Evolutionary conservation across 176 grass and related monocot genomes (phyloP).

Genomic region (Thinopyrum elongatum): DNA sequence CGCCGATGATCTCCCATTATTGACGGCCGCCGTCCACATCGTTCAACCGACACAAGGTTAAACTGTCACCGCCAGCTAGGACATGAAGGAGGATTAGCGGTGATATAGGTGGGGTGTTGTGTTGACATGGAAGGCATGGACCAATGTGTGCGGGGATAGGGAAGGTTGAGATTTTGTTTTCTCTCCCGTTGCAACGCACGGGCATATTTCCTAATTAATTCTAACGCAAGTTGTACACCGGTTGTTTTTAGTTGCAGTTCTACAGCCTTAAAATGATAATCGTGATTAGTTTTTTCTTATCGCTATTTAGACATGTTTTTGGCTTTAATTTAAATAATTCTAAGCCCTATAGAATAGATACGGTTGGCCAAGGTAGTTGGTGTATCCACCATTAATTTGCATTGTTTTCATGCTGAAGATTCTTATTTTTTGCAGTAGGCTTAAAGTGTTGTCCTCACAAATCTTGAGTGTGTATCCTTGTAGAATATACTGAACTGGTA

Average conservation of each 20-base stretch:
- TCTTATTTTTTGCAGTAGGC: not conserved
- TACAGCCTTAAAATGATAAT: not conserved
- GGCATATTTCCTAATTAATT: too few relatives aligned
- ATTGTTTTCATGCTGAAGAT: not conserved
- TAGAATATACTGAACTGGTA: slow-evolving; percentile 9
- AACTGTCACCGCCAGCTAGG: too few relatives aligned
- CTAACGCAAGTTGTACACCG: not conserved
- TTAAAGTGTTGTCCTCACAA: not conserved
- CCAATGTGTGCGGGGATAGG: too few relatives aligned
- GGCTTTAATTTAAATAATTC: not conserved
- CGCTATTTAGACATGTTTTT: not conserved
- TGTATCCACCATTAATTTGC: slow-evolving; percentile 9
- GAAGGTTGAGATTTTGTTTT: too few relatives aligned
- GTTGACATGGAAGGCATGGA: too few relatives aligned
- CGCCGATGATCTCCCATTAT: too few relatives aligned
- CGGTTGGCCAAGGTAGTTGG: not conserved
- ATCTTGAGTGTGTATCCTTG: not conserved
- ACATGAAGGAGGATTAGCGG: too few relatives aligned
- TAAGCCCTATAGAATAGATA: not conserved
- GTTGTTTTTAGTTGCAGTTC: not conserved
- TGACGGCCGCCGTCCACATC: too few relatives aligned
- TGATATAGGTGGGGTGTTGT: too few relatives aligned
- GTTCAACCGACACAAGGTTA: too few relatives aligned
- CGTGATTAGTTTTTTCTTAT: not conserved
- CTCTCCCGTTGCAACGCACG: too few relatives aligned